phyloP scores from a whole-genome alignment of 768 basidiomycete genomes.

The Suillus bovinus region DNA sequence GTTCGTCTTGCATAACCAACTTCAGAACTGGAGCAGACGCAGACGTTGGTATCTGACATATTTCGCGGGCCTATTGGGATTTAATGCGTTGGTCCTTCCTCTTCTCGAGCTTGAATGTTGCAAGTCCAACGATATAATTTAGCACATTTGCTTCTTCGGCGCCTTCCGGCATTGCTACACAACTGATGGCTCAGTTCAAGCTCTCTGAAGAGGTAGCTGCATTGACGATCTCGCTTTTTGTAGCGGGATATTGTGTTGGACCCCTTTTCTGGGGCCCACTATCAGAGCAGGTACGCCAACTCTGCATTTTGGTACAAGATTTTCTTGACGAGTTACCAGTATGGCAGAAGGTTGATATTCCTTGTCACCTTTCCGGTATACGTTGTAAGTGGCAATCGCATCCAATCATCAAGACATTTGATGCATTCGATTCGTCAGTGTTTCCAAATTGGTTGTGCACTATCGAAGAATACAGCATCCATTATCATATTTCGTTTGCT shows the following conservation, averaged over 20 bases:
- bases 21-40: not conserved
- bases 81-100: not conserved
- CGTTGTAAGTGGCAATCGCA: not conserved
- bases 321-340: not conserved
- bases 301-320: not conserved
- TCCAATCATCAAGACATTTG: not conserved
- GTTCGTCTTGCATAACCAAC: not conserved
- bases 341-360: not conserved
- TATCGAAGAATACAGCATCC: not conserved
- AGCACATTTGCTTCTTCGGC: not conserved
- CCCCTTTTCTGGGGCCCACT: not conserved
- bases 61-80: not conserved
- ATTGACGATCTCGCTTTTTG: not conserved
- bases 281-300: not conserved
- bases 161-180: not conserved
- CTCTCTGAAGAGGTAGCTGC: not conserved
- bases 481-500: not conserved
- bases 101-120: no score
- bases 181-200: not conserved
- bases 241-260: not conserved
- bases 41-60: not conserved
- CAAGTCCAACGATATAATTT: not conserved
- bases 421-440: not conserved
- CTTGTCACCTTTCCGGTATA: not conserved
- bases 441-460: not conserved